Percentiles rank a stretch among this genome's conserved stretches.
Conservation (phyloP, 139 green algal genomes). For the Choricystis sp. region DNA sequence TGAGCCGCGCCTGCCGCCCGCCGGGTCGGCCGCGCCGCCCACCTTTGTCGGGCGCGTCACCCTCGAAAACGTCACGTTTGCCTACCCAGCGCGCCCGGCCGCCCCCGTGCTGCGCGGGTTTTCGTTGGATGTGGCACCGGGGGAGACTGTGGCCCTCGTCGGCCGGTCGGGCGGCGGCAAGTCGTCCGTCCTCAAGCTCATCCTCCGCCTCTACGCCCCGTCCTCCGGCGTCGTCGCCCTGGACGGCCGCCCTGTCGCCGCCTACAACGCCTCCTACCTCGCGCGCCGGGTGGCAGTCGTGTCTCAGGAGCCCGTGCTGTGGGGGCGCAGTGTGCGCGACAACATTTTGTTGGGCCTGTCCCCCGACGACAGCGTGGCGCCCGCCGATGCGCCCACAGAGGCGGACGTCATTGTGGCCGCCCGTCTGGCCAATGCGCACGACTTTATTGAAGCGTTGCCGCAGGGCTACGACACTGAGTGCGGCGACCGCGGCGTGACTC, state of each 20-base stretch:
- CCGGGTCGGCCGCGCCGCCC: constrained; percentile 13
- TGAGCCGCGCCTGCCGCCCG: constrained; percentile 14
- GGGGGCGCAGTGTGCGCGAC: constrained; percentile 41
- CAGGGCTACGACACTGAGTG: constrained; percentile 70
- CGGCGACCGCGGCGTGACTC: constrained; percentile 57
- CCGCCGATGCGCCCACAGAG: constrained; percentile 10
- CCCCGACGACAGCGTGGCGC: constrained; percentile 15
- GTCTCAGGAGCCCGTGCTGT: constrained; percentile 75
- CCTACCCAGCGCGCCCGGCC: constrained; percentile 56
- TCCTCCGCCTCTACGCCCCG: constrained; percentile 83
- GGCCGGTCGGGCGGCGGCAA: constrained; percentile 71
- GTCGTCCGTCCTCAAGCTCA: constrained; percentile 72
- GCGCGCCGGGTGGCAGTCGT: constrained; percentile 35
- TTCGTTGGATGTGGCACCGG: constrained; percentile 32
- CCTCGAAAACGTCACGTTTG: constrained; percentile 55
- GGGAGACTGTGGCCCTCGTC: constrained; percentile 70
- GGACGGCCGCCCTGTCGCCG: constrained; percentile 49
- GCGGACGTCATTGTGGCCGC: constrained; percentile 16
- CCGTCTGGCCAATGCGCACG: constrained; percentile 49
- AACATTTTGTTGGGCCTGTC: background rate
- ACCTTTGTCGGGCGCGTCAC: constrained; percentile 29
- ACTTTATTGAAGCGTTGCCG: constrained; percentile 62
- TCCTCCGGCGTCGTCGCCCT: constrained; percentile 38
- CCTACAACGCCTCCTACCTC: constrained; percentile 45
- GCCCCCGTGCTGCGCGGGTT: constrained; percentile 39